Conservation (phyloP, 768 basidiomycete species). For the Cystobasidium tubakii region DNA sequence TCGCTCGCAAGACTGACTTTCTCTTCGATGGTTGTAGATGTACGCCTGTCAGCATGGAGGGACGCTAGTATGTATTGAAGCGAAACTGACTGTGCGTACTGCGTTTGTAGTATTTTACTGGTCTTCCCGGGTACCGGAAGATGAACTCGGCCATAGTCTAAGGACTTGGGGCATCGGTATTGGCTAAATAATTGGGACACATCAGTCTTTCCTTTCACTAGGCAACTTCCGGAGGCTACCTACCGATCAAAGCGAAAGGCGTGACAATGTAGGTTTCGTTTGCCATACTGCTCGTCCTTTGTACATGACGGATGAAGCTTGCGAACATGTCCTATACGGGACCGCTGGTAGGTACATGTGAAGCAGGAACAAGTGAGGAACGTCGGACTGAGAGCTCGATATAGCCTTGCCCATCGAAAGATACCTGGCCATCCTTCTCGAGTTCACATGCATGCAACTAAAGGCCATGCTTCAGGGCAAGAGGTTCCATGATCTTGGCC, state of each 20-base stretch:
- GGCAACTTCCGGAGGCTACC: too few species aligned
- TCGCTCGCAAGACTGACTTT: neutral
- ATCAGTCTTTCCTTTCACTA: too few species aligned
- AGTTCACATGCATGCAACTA: neutral
- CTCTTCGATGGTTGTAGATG: constrained; percentile 24
- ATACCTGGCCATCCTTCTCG: too few species aligned
- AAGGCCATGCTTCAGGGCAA: constrained; percentile 2
- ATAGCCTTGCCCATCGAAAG: neutral
- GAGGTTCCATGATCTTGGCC: neutral
- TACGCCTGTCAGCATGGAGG: too few species aligned
- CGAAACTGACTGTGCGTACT: neutral
- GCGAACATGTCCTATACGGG: constrained; percentile 24
- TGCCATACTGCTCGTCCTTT: neutral
- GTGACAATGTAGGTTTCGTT: constrained; percentile 2
- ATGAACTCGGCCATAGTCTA: constrained; percentile 17
- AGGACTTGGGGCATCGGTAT: neutral
- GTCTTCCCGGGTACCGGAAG: constrained; percentile 6
- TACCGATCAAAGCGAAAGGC: constrained; percentile 16
- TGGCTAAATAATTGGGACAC: too few species aligned
- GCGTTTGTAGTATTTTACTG: neutral
- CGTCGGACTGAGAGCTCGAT: neutral
- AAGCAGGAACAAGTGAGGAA: constrained; percentile 16
- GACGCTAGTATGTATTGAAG: too few species aligned
- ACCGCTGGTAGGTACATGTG: constrained; percentile 11
- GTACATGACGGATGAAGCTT: neutral